Conservation (phyloP, 2,329 filamentous ascomycete species). For the Aspergillus calidoustus region DNA sequence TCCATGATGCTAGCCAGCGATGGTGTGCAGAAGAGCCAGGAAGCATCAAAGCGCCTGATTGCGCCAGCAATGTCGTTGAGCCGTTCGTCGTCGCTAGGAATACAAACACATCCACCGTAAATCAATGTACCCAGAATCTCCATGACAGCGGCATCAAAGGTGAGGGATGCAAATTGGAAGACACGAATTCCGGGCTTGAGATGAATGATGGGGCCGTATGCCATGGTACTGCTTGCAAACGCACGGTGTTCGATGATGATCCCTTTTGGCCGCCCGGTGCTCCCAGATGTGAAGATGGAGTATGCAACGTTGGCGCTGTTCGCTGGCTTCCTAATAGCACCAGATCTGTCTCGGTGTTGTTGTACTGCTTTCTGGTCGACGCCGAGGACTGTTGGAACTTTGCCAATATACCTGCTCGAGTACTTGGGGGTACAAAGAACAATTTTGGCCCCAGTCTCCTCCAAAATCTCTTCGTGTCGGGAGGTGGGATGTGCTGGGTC, state of each 20-base stretch:
- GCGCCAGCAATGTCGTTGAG: slow-evolving; percentile 53
- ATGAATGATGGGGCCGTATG: slow-evolving; percentile 32
- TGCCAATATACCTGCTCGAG: slow-evolving; percentile 36
- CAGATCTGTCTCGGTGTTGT: slow-evolving; percentile 21
- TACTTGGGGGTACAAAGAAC: slow-evolving; percentile 40
- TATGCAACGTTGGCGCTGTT: slow-evolving; percentile 37
- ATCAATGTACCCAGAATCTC: slow-evolving; percentile 44
- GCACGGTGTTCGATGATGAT: slow-evolving; percentile 42
- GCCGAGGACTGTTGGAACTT: slow-evolving; percentile 18
- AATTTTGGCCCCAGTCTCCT: slow-evolving; percentile 35
- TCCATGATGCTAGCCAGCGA: slow-evolving; percentile 47
- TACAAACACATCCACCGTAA: slow-evolving; percentile 54
- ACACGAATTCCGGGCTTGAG: slow-evolving; percentile 32
- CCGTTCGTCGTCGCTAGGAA: slow-evolving; percentile 52
- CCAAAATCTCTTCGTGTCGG: slow-evolving; percentile 38
- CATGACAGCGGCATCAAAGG: slow-evolving; percentile 50
- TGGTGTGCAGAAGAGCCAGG: slow-evolving; percentile 51
- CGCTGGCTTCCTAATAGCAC: slow-evolving; percentile 12
- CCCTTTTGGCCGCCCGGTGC: slow-evolving; percentile 43
- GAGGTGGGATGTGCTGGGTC: slow-evolving; percentile 39
- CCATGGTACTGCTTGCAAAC: slow-evolving; percentile 36
- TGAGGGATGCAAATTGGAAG: slow-evolving; percentile 52
- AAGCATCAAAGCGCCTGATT: slow-evolving; percentile 56
- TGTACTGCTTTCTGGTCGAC: slow-evolving; percentile 32
- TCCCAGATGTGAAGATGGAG: slow-evolving; percentile 44